Conservation (phyloP, 371 early-diverging fungal genomes). For the Zopfochytrium polystomum region DNA sequence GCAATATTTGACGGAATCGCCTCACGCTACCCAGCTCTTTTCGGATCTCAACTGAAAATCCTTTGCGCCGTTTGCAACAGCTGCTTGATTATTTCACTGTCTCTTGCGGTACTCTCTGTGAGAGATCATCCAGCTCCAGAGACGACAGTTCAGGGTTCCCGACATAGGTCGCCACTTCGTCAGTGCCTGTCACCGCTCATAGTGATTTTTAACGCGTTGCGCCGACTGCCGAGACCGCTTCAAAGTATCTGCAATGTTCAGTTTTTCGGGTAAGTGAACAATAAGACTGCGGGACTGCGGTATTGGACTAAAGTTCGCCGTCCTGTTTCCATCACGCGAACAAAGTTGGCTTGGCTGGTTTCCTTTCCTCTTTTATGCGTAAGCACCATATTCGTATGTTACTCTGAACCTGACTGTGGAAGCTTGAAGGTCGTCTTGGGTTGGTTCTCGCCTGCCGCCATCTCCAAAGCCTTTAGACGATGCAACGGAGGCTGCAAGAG, state of each 20-base stretch:
- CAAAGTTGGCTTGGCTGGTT: slow-evolving; percentile 98
- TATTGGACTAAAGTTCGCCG: too few species aligned
- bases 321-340: too few species aligned
- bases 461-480: too few species aligned
- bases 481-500: slow-evolving; percentile 62
- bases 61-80: slow-evolving; percentile 58
- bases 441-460: slow-evolving; percentile 14
- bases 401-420: not conserved
- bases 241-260: slow-evolving; percentile 81
- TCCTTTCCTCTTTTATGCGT: slow-evolving; percentile 87
- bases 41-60: slow-evolving; percentile 77
- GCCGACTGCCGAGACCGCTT: slow-evolving; percentile 67
- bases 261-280: slow-evolving; percentile 81
- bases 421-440: slow-evolving; percentile 37
- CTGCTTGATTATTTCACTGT: slow-evolving; percentile 47
- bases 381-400: slow-evolving; percentile 16
- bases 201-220: slow-evolving; percentile 29
- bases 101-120: slow-evolving; percentile 65
- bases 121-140: not conserved
- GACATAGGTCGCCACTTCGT: not conserved
- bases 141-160: not conserved
- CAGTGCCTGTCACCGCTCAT: slow-evolving; percentile 31
- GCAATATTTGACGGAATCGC: slow-evolving; percentile 40
- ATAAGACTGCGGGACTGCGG: too few species aligned
- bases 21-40: slow-evolving; percentile 43